phyloP scores from a whole-genome alignment of 225 moss, liverwort and hornwort genomes.

The Polytrichum formosum region DNA sequence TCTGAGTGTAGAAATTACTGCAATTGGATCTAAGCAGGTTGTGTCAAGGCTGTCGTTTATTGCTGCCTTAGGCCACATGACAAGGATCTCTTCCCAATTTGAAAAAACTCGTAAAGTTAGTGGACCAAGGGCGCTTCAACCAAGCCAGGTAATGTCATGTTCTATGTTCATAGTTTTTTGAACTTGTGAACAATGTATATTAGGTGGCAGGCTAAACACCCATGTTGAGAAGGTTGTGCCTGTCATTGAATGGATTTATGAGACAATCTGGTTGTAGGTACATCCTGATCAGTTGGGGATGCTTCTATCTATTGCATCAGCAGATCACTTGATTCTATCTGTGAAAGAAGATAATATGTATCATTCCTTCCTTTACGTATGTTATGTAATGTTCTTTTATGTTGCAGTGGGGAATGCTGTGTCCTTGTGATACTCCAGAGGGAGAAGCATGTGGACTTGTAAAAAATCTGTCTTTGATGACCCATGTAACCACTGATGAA shows the following conservation, averaged over 20 bases:
- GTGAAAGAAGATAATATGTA: background rate
- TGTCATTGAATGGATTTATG: too few species aligned
- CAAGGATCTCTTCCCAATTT: slow-evolving; percentile 95
- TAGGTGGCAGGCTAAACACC: too few species aligned
- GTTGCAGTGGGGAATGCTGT: slow-evolving; percentile 98
- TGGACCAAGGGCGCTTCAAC: slow-evolving; percentile 97
- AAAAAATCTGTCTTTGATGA: slow-evolving; percentile 96
- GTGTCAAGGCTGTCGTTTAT: slow-evolving; percentile 98
- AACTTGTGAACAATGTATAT: too few species aligned
- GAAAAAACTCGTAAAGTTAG: slow-evolving; percentile 99
- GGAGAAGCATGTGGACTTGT: slow-evolving; percentile 98
- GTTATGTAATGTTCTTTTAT: background rate
- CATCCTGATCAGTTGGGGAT: too few species aligned
- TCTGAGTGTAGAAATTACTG: slow-evolving; percentile 1
- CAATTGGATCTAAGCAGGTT: slow-evolving; percentile 45
- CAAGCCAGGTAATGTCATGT: slow-evolving; percentile 70
- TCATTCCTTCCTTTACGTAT: too few species aligned
- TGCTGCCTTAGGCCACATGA: slow-evolving; percentile 99
- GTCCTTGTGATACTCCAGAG: slow-evolving; percentile 99
- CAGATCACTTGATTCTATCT: too few species aligned
- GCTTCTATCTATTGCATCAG: too few species aligned
- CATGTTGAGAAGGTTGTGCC: too few species aligned
- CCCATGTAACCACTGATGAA: slow-evolving; percentile 99
- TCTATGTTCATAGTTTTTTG: too few species aligned
- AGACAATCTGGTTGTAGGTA: too few species aligned